Percentiles rank a stretch among this genome's conserved stretches.
Evolutionary conservation across 176 grass and related monocot genomes (phyloP).

Genomic region (Phragmites australis): DNA sequence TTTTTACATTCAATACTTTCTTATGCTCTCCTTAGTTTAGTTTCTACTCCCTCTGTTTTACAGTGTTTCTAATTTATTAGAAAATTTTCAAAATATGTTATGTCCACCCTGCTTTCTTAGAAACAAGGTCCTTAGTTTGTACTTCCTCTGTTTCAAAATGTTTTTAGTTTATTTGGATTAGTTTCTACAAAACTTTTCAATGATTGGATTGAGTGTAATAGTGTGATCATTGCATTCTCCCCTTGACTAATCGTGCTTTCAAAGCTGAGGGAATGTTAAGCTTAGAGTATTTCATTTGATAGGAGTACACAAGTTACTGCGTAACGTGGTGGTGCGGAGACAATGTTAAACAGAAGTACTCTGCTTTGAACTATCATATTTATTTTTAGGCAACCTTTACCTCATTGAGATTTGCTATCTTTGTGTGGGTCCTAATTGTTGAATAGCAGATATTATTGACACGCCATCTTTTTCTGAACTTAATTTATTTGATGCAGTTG

Average conservation of each 20-base stretch:
- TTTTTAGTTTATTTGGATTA: background rate
- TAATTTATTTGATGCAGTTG: conserved; percentile 65
- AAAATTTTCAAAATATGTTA: background rate
- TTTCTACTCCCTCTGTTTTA: background rate
- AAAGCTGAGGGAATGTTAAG: conserved; percentile 1
- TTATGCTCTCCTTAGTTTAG: background rate
- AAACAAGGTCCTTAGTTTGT: background rate
- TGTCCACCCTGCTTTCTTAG: background rate
- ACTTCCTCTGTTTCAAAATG: background rate
- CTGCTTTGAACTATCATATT: background rate
- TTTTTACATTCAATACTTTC: background rate
- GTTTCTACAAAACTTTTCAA: background rate
- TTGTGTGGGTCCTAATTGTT: background rate
- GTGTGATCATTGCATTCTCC: background rate
- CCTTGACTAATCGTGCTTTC: background rate
- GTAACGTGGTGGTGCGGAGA: background rate
- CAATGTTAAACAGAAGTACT: background rate
- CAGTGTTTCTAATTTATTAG: background rate
- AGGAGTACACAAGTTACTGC: background rate
- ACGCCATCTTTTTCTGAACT: conserved; percentile 15
- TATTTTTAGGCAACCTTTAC: conserved; percentile 3
- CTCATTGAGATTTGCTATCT: background rate
- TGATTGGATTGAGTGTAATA: background rate
- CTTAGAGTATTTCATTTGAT: background rate
- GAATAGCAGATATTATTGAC: background rate